These are phyloP conservation scores for Colletotrichum limetticola DNA, from an alignment of 2,329 filamentous ascomycete genomes.

Conservation along the genomic window DNA sequence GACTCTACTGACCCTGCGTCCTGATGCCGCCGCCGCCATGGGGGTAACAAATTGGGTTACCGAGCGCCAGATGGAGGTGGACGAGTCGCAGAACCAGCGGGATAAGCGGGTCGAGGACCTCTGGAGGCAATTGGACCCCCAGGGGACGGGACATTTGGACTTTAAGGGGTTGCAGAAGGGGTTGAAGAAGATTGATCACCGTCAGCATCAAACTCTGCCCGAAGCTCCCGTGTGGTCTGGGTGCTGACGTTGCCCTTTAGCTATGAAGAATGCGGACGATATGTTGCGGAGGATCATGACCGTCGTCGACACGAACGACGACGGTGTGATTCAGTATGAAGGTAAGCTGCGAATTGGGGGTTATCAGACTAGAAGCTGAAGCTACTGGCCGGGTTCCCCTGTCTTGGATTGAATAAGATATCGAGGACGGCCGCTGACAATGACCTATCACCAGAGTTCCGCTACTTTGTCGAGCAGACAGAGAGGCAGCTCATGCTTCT, in stretches of 20 bases:
- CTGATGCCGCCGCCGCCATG: slow-evolving; percentile 46
- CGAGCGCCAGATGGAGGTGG: slow-evolving; percentile 72
- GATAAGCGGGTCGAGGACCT: slow-evolving; percentile 85
- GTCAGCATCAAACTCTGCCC: slow-evolving; percentile 57
- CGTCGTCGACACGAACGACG: slow-evolving; percentile 85
- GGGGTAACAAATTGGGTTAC: slow-evolving; percentile 61
- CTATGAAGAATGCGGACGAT: slow-evolving; percentile 89
- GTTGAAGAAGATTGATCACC: slow-evolving; percentile 89
- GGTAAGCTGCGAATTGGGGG: slow-evolving; percentile 62
- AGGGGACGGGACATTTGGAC: slow-evolving; percentile 82
- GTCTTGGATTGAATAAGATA: slow-evolving; percentile 26
- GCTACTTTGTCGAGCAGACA: slow-evolving; percentile 85
- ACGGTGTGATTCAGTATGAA: slow-evolving; percentile 91
- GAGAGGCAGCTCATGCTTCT: slow-evolving; percentile 85
- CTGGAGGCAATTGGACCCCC: slow-evolving; percentile 85
- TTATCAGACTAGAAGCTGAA: slow-evolving; percentile 13
- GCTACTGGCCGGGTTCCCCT: slow-evolving; percentile 16
- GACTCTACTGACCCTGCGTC: slow-evolving; percentile 34
- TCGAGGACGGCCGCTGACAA: slow-evolving; percentile 15
- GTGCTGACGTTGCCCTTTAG: slow-evolving; percentile 47
- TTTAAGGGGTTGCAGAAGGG: slow-evolving; percentile 86
- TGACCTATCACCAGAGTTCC: slow-evolving; percentile 75
- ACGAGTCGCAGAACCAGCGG: slow-evolving; percentile 80
- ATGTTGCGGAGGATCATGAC: slow-evolving; percentile 84
- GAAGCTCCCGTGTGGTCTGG: background rate